phyloP scores from a whole-genome alignment of 176 grass and related monocot genomes.

The Oryza punctata region DNA sequence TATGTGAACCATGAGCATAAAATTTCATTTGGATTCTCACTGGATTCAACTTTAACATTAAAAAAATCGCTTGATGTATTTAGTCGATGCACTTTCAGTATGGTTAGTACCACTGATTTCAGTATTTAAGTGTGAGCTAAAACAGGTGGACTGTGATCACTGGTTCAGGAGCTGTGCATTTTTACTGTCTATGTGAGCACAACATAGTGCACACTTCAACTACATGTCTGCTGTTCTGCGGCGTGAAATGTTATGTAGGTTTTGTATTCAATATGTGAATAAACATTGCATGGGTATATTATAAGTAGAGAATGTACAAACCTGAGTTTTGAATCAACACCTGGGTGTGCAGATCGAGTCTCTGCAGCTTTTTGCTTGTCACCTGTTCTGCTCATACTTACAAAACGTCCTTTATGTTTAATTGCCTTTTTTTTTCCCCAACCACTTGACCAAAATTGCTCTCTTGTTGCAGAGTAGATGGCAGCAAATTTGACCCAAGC shows the following conservation, averaged over 20 bases:
- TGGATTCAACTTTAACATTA: background rate
- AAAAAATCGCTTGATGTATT: background rate
- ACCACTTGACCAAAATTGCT: background rate
- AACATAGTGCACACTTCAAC: background rate
- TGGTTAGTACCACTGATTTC: background rate
- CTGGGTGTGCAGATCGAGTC: background rate
- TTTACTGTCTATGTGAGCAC: background rate
- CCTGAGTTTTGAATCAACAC: background rate
- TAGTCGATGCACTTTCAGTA: background rate
- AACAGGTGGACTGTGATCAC: background rate
- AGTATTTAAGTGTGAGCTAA: background rate
- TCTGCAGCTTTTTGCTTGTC: background rate
- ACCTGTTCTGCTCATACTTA: background rate
- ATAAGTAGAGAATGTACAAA: background rate
- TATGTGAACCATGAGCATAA: slow-evolving; percentile 4
- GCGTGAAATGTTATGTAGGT: background rate
- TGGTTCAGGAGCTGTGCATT: background rate
- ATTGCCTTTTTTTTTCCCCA: background rate
- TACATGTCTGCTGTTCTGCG: background rate
- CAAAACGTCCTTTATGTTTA: background rate
- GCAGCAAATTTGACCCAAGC: background rate
- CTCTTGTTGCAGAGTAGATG: background rate
- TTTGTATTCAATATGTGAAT: background rate
- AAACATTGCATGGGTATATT: background rate
- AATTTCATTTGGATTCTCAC: background rate